Conservation (phyloP, 495 filamentous ascomycete genomes). For the Parathielavia appendiculata region DNA sequence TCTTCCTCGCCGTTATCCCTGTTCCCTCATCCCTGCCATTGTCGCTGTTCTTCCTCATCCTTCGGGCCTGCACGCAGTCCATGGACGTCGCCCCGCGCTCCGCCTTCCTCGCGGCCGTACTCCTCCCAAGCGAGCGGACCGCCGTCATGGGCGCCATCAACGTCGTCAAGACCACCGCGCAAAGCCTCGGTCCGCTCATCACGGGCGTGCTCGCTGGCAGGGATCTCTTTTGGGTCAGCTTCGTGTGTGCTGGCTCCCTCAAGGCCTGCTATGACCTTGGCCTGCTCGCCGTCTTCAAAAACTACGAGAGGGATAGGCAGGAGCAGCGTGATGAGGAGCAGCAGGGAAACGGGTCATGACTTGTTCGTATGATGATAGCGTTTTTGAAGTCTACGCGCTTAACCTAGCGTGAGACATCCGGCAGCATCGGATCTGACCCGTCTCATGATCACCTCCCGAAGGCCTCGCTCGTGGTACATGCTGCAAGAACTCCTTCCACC, state of each 20-base stretch:
- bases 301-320: not conserved
- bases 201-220: slow-evolving; percentile 64
- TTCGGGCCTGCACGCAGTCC: slow-evolving; percentile 64
- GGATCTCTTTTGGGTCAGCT: slow-evolving; percentile 63
- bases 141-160: slow-evolving; percentile 70
- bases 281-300: slow-evolving; percentile 39
- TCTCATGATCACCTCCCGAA: no score
- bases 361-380: no score
- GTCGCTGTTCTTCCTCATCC: slow-evolving; percentile 57
- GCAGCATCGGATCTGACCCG: no score
- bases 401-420: no score
- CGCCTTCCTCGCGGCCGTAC: slow-evolving; percentile 69
- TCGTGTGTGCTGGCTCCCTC: slow-evolving; percentile 59
- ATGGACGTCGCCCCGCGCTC: slow-evolving; percentile 82
- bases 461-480: no score
- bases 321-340: not conserved
- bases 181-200: slow-evolving; percentile 59
- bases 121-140: slow-evolving; percentile 69
- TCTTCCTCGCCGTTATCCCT: slow-evolving; percentile 66
- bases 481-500: no score
- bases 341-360: no score
- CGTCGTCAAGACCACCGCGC: slow-evolving; percentile 58
- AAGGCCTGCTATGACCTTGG: slow-evolving; percentile 70
- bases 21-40: slow-evolving; percentile 51
- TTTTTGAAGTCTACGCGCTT: no score